Conservation (phyloP, 2,329 filamentous ascomycete species). For the Phialophora chinensis region DNA sequence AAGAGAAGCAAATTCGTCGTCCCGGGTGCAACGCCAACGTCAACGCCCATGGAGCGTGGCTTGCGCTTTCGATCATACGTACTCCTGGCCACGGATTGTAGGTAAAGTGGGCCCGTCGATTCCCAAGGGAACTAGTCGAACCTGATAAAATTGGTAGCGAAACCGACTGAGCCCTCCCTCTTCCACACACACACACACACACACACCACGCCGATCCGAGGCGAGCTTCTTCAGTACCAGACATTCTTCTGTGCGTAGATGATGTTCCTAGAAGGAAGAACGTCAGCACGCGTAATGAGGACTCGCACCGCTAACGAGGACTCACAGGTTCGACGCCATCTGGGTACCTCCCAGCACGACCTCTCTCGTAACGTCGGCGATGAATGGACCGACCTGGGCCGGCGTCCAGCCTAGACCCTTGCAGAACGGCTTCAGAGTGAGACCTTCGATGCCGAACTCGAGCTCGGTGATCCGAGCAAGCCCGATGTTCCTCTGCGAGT, state of each 20-base stretch:
- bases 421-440: neutral
- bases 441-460: neutral
- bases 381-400: neutral
- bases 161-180: too few species aligned
- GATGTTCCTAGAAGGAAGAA: neutral
- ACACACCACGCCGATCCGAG: neutral
- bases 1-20: neutral
- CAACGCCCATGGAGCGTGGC: too few species aligned
- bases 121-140: too few species aligned
- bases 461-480: neutral
- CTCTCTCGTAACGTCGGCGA: neutral
- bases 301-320: neutral
- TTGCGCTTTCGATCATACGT: neutral
- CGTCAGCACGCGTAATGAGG: neutral
- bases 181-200: neutral
- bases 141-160: too few species aligned
- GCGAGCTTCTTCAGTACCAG: neutral
- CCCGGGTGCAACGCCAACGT: neutral
- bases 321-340: neutral
- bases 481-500: neutral
- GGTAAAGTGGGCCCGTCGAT: too few species aligned
- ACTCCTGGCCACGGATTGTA: neutral
- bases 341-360: neutral
- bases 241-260: constrained; percentile 1
- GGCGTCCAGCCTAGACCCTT: neutral